Base-by-base conservation (phyloP, 179 eudicot genomes). In the Gypsophila paniculata region DNA sequence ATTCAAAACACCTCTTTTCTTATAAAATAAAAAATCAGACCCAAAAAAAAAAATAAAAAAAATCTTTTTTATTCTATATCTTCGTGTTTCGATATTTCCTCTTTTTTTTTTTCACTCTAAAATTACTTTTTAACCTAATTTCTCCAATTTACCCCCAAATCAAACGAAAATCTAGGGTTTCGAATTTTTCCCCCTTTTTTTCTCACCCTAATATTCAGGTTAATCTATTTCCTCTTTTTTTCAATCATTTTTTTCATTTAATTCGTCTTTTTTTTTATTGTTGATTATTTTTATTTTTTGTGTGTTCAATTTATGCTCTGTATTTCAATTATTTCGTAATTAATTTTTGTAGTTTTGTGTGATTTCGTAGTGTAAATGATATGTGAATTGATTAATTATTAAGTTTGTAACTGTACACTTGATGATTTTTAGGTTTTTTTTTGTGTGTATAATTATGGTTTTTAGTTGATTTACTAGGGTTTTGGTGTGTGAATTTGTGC, bases 261-360 rank as follows among this genome's bases (percentile, higher is more conserved):
- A 67, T 63, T 77, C 44, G 17, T 10, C 5, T 53, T 3, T 72
- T 52, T 0, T 26, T 13, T 60, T n/a, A n/a, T 77, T 5, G 12
- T 64, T 63, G 61, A 64, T 60, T 78, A 64, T 60, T 78, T 69
- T 32, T 13, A 23, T 59, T 23, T 23, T 57, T 48, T 39, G 10
- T 29, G 34, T 4, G 34, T 29, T 29, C 34, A 2, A 26, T 44
- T 46, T 6, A 29, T 61, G 13, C 57, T 9, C 1, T 13, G 3
- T 17, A 49, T 4, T 4, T 73, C 26, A 51, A 64, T 48, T 32
- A 14, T 23, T 64, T 25, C 23, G 57, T 29, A 29, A 29, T 13
- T 32, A 18, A 39, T 62, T 23, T 23, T 42, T 69, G 10, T n/a
- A 22, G 34, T 66, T 53, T 53, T 25, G n/a, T 52, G 39, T 25